These are phyloP conservation scores for Gilbertella persicaria DNA, from an alignment of 371 early-diverging fungal species.

Conservation along the genomic window DNA sequence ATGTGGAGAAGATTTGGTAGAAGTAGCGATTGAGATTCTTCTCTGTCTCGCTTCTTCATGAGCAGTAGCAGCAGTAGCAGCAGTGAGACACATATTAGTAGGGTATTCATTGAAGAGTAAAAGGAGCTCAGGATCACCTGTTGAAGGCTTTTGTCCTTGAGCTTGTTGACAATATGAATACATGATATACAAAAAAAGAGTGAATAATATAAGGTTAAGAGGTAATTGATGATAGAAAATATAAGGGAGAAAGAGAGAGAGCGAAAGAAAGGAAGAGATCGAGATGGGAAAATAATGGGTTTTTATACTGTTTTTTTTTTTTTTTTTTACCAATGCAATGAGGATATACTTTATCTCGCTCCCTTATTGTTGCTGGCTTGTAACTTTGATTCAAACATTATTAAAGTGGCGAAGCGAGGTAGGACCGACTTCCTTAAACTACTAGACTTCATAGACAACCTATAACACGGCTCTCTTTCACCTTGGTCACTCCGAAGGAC, in stretches of 20 bases:
- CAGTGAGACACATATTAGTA: no score
- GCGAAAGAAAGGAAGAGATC: background rate
- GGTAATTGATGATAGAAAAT: no score
- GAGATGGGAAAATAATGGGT: background rate
- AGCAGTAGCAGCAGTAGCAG: no score
- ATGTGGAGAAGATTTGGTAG: conserved; percentile 3
- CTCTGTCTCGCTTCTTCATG: background rate
- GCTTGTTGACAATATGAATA: background rate
- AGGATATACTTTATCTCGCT: background rate
- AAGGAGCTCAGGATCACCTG: background rate
- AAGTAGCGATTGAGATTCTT: background rate
- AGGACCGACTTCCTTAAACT: conserved; percentile 5
- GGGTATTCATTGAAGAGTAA: conserved; percentile 1
- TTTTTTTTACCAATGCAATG: background rate
- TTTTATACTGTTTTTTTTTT: background rate
- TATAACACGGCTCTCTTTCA: background rate
- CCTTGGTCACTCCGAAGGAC: conserved; percentile 5
- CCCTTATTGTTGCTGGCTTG: background rate
- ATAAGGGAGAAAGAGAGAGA: background rate
- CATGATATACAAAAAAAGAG: background rate
- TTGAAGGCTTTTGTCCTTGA: background rate
- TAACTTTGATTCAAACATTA: conserved; percentile 5
- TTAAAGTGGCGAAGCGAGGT: conserved; percentile 3
- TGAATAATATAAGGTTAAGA: background rate
- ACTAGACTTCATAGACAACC: background rate